Percentiles rank a stretch among this genome's conserved stretches.
Evolutionary conservation across 345 rosid genomes (phyloP).

Genomic region (Raphanus sativus): DNA sequence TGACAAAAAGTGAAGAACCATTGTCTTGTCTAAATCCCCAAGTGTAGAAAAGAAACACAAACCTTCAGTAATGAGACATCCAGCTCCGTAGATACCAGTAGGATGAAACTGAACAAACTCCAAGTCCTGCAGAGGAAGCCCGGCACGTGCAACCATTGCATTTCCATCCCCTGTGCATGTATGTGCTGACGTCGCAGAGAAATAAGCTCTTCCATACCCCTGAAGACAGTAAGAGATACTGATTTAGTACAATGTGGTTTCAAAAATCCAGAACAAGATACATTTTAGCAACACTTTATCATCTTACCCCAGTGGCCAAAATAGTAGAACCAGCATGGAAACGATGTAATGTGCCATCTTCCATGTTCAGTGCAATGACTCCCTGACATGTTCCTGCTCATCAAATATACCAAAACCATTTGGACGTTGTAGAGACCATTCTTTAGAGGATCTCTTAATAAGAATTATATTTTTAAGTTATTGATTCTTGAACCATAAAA

Average conservation of each 20-base stretch:
- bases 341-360: conserved; percentile 94
- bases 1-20: conserved; percentile 1
- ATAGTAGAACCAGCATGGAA: conserved; percentile 74
- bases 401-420: background rate
- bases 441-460: background rate
- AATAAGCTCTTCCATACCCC: conserved; percentile 95
- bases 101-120: conserved; percentile 99
- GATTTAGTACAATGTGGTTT: background rate
- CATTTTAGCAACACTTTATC: background rate
- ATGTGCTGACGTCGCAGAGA: conserved; percentile 98
- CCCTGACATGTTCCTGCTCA: conserved; percentile 86
- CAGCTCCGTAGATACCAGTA: conserved; percentile 94
- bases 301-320: conserved; percentile 79
- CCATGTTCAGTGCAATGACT: conserved; percentile 89
- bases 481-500: too few relatives aligned
- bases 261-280: background rate
- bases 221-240: conserved; percentile 30
- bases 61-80: conserved; percentile 98
- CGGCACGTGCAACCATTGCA: conserved; percentile 94
- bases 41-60: conserved; percentile 6
- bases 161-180: conserved; percentile 99
- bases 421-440: background rate
- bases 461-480: background rate
- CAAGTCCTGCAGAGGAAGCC: conserved; percentile 78
- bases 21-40: background rate